A percentile compares a stretch with the other conserved stretches of the same genome.
These are phyloP conservation scores for Aspergillus nidulans DNA, from an alignment of 495 filamentous ascomycete genomes.

Conservation along the genomic window DNA sequence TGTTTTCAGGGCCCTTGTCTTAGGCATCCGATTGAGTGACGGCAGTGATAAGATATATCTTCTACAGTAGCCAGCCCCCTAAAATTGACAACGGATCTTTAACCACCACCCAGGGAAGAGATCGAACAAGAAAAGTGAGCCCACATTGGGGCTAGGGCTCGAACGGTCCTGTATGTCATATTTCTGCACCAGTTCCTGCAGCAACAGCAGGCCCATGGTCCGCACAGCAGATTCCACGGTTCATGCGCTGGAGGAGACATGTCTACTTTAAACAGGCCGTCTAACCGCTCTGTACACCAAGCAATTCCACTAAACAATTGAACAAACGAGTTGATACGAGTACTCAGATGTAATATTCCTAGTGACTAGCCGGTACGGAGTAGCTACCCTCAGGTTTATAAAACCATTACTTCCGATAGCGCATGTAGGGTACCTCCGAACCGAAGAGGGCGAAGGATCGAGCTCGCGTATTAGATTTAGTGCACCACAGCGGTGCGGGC, in stretches of 20 bases:
- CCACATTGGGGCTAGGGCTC: neutral
- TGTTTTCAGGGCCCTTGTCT: neutral
- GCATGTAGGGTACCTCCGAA: too few species aligned
- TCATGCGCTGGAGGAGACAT: neutral
- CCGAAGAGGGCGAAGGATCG: too few species aligned
- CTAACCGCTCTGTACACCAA: too few species aligned
- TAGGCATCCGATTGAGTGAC: neutral
- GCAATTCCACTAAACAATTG: too few species aligned
- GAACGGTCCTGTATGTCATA: neutral
- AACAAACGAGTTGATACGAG: too few species aligned
- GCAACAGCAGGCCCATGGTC: constrained; percentile 12
- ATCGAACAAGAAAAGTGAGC: neutral
- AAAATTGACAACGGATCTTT: neutral
- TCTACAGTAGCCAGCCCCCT: neutral
- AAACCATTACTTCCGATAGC: too few species aligned
- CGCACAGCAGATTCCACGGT: neutral
- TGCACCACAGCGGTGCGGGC: too few species aligned
- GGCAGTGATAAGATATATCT: neutral
- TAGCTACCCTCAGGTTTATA: too few species aligned
- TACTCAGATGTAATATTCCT: too few species aligned
- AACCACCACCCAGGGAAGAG: neutral
- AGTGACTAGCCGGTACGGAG: too few species aligned
- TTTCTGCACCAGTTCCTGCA: constrained; percentile 10
- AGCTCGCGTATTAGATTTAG: too few species aligned
- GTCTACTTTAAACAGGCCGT: too few species aligned